Base-by-base conservation (phyloP, 2,329 filamentous ascomycete genomes). In the Catunica adiposa region DNA sequence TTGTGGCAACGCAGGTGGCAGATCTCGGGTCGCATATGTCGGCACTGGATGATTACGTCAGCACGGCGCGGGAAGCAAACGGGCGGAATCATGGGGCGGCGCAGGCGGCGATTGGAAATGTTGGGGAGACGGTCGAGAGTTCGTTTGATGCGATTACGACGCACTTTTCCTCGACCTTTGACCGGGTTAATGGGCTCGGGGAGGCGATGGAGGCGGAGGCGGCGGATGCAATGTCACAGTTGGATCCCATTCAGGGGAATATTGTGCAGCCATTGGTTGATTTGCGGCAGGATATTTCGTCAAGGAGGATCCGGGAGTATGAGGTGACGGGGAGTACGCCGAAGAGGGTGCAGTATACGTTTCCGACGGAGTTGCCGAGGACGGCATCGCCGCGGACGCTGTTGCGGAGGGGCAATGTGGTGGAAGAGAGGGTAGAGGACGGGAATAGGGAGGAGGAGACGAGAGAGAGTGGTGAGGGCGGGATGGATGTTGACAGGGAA, bases 1-100 rank as follows among this genome's bases (percentile, higher is more conserved):
- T 94, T 57, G 89, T 97, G 11, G 86, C 90, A 63, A 83, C 85
- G 57, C 92, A 98, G 69, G 86, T 94, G 70, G 77, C 79, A 56
- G 86, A 94, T 61, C 84, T 98, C 64, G 83, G 86, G 59, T 77
- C 75, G n/a, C 88, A 97, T 67, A 89, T 98, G 78, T 79, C 82
- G 56, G 86, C 87, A 1, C 76, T 98, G 6, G 90, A 97, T 63
- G 86, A 90, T 61, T 95, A 96, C 62, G 88, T 97, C 40, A 77
- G 83, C 31, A 82, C 86, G 31, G 89, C 94, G 52, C 80, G 83
- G 59, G 79, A 78, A 1, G 84, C 94, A 63, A 97, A 95, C 66
- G 79, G 83, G 29, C 73, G 74, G 17, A 88, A 94, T 64, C 83
- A 92, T 65, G 74, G 80, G 25, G 75, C 77, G 25, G 86, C 94